Percentiles rank a stretch among this genome's conserved stretches.
Evolutionary conservation across 2,329 filamentous ascomycete species (phyloP).

Genomic region (Rutstroemia sp.): DNA sequence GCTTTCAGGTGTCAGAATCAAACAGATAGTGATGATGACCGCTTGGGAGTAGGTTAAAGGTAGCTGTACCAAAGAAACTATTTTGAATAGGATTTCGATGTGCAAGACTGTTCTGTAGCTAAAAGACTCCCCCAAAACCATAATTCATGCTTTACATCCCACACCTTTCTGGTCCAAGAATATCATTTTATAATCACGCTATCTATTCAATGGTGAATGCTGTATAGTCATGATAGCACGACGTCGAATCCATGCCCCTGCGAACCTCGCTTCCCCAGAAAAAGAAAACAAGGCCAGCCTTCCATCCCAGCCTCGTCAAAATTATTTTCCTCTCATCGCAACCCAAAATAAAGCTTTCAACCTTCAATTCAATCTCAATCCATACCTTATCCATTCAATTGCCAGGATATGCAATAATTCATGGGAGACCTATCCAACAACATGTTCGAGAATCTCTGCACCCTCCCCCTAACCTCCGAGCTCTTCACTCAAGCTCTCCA

Average conservation of each 20-base stretch:
- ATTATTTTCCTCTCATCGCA: not conserved
- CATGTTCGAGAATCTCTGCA: slow-evolving; percentile 71
- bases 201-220: too few species aligned
- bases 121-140: too few species aligned
- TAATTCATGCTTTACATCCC: too few species aligned
- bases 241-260: not conserved
- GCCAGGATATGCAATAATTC: not conserved
- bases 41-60: too few species aligned
- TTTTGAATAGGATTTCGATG: too few species aligned
- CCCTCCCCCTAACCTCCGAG: slow-evolving; percentile 76
- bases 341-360: not conserved
- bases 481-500: slow-evolving; percentile 86
- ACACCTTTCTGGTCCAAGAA: too few species aligned
- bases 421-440: not conserved
- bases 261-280: not conserved
- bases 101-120: too few species aligned
- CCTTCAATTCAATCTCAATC: not conserved
- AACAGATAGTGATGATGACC: too few species aligned
- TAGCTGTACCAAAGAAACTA: too few species aligned
- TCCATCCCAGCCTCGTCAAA: slow-evolving; percentile 5
- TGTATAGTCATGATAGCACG: too few species aligned
- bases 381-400: not conserved
- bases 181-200: too few species aligned
- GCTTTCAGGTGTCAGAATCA: too few species aligned
- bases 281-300: not conserved